Evolutionary conservation across 768 basidiomycete genomes (phyloP).

Genomic region (Pluteus cervinus): DNA sequence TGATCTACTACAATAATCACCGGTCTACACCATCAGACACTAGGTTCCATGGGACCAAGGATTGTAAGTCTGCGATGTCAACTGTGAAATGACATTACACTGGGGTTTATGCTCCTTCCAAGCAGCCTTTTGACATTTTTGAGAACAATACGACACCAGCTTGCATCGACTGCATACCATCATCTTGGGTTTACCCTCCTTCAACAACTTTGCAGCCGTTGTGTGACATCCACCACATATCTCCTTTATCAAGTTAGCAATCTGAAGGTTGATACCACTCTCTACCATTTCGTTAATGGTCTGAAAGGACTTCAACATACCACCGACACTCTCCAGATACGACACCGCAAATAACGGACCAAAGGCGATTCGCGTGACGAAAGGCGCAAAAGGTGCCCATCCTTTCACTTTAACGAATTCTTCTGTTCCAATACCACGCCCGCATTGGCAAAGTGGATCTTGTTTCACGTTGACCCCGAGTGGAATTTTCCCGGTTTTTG

Average conservation of each 20-base stretch:
- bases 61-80: too few species aligned
- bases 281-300: too few species aligned
- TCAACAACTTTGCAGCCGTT: slow-evolving; percentile 15
- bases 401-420: slow-evolving; percentile 21
- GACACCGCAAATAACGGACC: slow-evolving; percentile 48
- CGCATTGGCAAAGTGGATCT: slow-evolving; percentile 48
- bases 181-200: slow-evolving; percentile 19
- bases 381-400: slow-evolving; percentile 36
- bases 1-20: too few species aligned
- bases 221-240: background rate
- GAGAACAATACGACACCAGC: slow-evolving; percentile 26
- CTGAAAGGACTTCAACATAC: too few species aligned
- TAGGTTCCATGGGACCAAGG: too few species aligned
- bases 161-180: slow-evolving; percentile 21
- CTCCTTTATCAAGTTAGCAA: too few species aligned
- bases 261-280: too few species aligned
- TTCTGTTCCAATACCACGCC: slow-evolving; percentile 39
- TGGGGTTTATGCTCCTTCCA: slow-evolving; percentile 21
- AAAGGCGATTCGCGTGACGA: slow-evolving; percentile 44
- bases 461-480: slow-evolving; percentile 27
- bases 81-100: too few species aligned
- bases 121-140: slow-evolving; percentile 28
- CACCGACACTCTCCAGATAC: slow-evolving; percentile 35
- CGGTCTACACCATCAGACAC: too few species aligned
- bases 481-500: slow-evolving; percentile 27